These are phyloP conservation scores for Podospora pseudocomata DNA, from an alignment of 495 filamentous ascomycete genomes.

Conservation along the genomic window DNA sequence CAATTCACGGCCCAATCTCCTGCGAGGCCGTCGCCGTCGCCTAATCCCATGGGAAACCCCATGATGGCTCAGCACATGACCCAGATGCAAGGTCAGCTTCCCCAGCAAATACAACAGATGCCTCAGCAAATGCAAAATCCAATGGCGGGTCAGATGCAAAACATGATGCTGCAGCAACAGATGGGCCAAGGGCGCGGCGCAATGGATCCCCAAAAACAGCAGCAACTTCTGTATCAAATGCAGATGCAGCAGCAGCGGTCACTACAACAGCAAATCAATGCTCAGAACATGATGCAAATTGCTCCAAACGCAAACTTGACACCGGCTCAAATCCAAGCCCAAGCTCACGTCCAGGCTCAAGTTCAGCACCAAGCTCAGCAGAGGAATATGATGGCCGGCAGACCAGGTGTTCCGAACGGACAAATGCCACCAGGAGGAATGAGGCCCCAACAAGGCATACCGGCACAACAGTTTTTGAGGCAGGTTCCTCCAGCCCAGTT, in stretches of 20 bases:
- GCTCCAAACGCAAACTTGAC: conserved; percentile 16
- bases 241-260: conserved; percentile 62
- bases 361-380: conserved; percentile 36
- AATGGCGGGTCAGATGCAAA: conserved; percentile 30
- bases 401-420: conserved; percentile 46
- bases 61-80: conserved; percentile 49
- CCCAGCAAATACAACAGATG: conserved; percentile 35
- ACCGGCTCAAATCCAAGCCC: conserved; percentile 27
- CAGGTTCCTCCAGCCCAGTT: conserved; percentile 56
- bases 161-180: conserved; percentile 48
- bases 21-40: conserved; percentile 46
- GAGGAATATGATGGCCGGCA: conserved; percentile 47
- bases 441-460: conserved; percentile 35
- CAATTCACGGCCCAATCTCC: conserved; percentile 53
- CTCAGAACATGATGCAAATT: conserved; percentile 39
- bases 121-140: conserved; percentile 22
- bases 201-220: conserved; percentile 44
- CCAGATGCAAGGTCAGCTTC: conserved; percentile 36
- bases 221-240: conserved; percentile 60
- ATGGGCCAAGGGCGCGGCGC: conserved; percentile 51
- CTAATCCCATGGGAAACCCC: conserved; percentile 42
- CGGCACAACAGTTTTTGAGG: conserved; percentile 27
- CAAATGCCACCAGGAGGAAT: conserved; percentile 45
- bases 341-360: conserved; percentile 35
- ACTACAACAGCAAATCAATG: conserved; percentile 41